Evolutionary conservation across 2,329 filamentous ascomycete genomes (phyloP), one percentile per base, ranked within the genome.

Genomic region (Claviceps sp.): DNA sequence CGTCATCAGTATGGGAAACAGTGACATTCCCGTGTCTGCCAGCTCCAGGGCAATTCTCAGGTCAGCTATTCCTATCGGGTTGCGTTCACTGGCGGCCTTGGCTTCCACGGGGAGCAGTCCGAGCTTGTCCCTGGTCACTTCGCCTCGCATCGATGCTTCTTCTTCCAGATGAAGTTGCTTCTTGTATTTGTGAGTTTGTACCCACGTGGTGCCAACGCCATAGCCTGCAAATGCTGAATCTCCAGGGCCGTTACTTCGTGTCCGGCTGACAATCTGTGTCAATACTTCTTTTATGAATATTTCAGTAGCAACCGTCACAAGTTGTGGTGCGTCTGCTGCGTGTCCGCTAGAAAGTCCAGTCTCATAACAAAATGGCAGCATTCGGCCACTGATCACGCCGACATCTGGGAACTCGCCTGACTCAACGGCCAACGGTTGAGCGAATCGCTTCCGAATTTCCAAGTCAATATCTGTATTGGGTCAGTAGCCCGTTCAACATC

Each of bases 21-120:
- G 82, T 9, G 82, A 81, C 56, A 95, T 75, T 54, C 87, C 84
- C 26, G 78, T 80, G 51, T 93, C 87, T 13, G 85, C 82, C 57
- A 95, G 76, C 54, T 86, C 80, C 16, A 95, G 66, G 0, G 87
- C 82, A 3, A 95, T 71, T 40, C 85, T 78, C 47, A 96, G 67
- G 64, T 96, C 91, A 18, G 83, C 81, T 70, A 91, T 84, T 14
- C 82, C 82, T 1, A 96, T 68, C 1, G 87, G 81, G 5, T 82
- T 78, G 41, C 89, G 76, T 59, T 85, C 81, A 52, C 79, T 79
- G 16, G 85, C 83, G 50, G 85, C 84, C 63, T 86, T 89, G 3
- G 86, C 80, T 66, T 96, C 89, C 38, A 89, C 72, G 0, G 90
- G 91, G 5, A 96, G 70, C 30, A 95, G 68, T 1, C 89, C 89